Evolutionary conservation across 2,329 filamentous ascomycete species (phyloP), one percentile per base, ranked within the genome.

Genomic region (Curvularia lunata): DNA sequence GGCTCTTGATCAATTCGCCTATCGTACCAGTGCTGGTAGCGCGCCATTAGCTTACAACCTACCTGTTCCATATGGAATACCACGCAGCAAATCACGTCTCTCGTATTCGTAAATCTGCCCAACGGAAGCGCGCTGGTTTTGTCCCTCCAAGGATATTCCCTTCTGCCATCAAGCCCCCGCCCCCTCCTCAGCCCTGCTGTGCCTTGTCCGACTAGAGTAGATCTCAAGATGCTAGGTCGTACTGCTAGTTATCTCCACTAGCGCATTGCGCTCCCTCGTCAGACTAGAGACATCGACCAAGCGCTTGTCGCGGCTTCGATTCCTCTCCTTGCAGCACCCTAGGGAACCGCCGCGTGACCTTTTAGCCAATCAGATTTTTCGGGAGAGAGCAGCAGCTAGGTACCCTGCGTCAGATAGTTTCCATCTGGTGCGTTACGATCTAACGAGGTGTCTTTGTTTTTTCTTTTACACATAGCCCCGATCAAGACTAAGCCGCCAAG

Each of bases 291-390:
- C 43, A n/a, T 21, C 18, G 28, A 47, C 27, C 28, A 47, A 32
- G 43, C 43, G 28, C 43, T 32, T 47, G 43, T 21, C 43, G 43
- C 28, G 43, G 25, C 43, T 32, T 47, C 8, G 43, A 30, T 19
- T 18, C 43, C n/a, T 30, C 40, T 42, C 12, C 8, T 16, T 10
- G 25, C 18, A 16, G 27, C 16, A n/a, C 10, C 43, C 43, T 21
- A 12, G 13, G 21, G 18, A 28, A 47, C 27, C 43, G 43, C 43
- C 43, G 27, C 43, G 27, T 47, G 43, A 32, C 28, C 28, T 7
- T 23, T 18, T 8, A 19, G 43, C 43, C 27, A 46, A 46, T 46
- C 43, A 46, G 9, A 8, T 30, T 32, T 30, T 8, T 27, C 25
- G 25, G 25, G 25, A n/a, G n/a, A 27, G 28, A 30, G 28, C 28